Base-by-base conservation (phyloP, 768 basidiomycete species). In the Omphalotus guepiniiformis region DNA sequence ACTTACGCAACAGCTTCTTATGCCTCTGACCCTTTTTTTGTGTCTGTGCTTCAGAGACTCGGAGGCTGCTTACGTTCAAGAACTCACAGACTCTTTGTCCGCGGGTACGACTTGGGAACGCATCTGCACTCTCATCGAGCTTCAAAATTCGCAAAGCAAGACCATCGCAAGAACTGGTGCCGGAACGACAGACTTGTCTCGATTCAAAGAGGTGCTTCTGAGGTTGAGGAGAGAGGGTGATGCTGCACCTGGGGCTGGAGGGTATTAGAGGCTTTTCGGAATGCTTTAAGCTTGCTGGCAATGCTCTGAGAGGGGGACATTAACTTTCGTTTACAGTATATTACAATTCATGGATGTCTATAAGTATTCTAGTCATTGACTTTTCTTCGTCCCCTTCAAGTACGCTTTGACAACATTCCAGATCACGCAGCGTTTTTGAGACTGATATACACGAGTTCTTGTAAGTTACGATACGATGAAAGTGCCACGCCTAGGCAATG, bases 101-200 rank as follows among this genome's bases (percentile, higher is more conserved):
- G 74, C 78, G 45, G 96, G 95, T 21, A 96, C 95, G 18, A 95
- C 93, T 6, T 99, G 95, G 95, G 83, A 93, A 56, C 86, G 96
- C 29, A 95, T 99, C 60, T 87, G 85, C 61, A 82, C 83, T 22
- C 67, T 83, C 42, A 68, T 96, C 52, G 91, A 94, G 55, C 76
- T 99, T 29, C 82, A 95, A 64, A 97, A 98, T 64, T 96, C 93
- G 46, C 93, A 98, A 67, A 93, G 90, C 74, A 99, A 98, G 74
- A 97, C 93, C 3, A 75, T 92, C 56, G 85, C 93, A 15, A 80
- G 93, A 37, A 80, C 88, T 26, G 91, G 91, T 12, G 71, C 89
- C 9, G 88, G 88, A 5, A 93, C 93, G 29, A 93, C 89, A 2
- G 95, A 99, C 59, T 73, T 98, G 29, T 69, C 82, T 36, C 76